A percentile compares a stretch with the other conserved stretches of the same genome.
Evolutionary conservation across 1,139 yeast genomes (phyloP).

Genomic region (Pichia sp.): DNA sequence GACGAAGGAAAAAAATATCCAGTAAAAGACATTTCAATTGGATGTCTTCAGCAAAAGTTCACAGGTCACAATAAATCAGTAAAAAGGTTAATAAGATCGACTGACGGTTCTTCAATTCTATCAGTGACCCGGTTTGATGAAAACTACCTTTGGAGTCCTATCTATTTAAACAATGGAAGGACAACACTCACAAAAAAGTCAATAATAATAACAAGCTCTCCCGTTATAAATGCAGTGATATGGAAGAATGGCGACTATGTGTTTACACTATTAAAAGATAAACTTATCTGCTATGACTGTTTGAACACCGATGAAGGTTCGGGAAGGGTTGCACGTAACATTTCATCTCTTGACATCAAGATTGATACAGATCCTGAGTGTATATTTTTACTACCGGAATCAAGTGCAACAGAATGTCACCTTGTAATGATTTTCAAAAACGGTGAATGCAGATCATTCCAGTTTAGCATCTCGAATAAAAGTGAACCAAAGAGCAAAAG

Average conservation of each 20-base stretch:
- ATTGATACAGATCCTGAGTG: slow-evolving; percentile 33
- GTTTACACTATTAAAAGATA: slow-evolving; percentile 39
- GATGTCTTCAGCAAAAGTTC: slow-evolving; percentile 46
- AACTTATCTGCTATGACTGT: slow-evolving; percentile 65
- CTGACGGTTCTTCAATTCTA: slow-evolving; percentile 55
- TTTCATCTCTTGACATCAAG: slow-evolving; percentile 18
- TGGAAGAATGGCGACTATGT: slow-evolving; percentile 51
- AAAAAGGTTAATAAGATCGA: slow-evolving; percentile 58
- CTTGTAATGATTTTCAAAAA: slow-evolving; percentile 40
- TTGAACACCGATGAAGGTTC: slow-evolving; percentile 13
- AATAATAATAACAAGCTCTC: slow-evolving; percentile 32
- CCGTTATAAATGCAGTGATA: slow-evolving; percentile 48
- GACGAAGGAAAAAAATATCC: not conserved
- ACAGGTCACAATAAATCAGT: slow-evolving; percentile 88
- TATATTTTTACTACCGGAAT: slow-evolving; percentile 47
- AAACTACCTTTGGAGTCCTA: slow-evolving; percentile 63
- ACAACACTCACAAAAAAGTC: slow-evolving; percentile 30
- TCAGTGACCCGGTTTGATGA: slow-evolving; percentile 51
- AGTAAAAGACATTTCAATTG: slow-evolving; percentile 19
- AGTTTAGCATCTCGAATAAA: slow-evolving; percentile 14
- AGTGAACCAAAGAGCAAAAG: slow-evolving; percentile 21
- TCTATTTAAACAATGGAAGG: slow-evolving; percentile 32
- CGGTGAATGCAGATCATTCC: slow-evolving; percentile 28
- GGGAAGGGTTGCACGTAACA: slow-evolving; percentile 21
- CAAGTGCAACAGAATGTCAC: slow-evolving; percentile 36